Conservation (phyloP, 108 stramenopile genomes). For the Skeletonema tropicum region DNA sequence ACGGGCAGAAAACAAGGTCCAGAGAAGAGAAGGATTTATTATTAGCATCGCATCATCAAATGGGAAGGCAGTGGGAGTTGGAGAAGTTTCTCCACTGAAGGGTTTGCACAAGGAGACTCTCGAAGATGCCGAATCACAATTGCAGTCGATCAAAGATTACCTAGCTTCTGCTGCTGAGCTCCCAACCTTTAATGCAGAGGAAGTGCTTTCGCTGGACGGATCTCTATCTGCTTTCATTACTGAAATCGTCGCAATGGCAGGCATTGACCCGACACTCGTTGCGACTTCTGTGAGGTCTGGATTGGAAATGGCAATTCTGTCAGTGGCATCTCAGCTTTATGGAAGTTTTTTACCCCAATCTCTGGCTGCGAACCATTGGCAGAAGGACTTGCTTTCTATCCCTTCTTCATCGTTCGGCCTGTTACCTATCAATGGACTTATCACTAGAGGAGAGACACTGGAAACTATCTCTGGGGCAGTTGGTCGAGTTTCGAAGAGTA, state of each 20-base stretch:
- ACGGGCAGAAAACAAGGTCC: conserved; percentile 26
- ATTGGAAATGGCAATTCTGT: conserved; percentile 84
- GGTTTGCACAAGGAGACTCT: conserved; percentile 78
- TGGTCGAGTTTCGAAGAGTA: conserved; percentile 5
- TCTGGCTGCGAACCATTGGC: conserved; percentile 30
- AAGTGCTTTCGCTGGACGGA: conserved; percentile 63
- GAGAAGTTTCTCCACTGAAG: conserved; percentile 77
- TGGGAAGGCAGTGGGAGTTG: conserved; percentile 70
- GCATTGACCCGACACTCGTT: conserved; percentile 30
- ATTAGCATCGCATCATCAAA: conserved; percentile 63
- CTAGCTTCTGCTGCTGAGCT: conserved; percentile 19
- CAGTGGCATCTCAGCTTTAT: conserved; percentile 60
- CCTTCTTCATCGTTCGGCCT: conserved; percentile 9
- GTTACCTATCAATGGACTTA: conserved; percentile 71
- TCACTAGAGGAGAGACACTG: conserved; percentile 49
- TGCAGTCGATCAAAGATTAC: conserved; percentile 46
- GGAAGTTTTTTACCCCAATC: conserved; percentile 66
- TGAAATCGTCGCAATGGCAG: conserved; percentile 27
- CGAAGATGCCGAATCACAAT: conserved; percentile 59
- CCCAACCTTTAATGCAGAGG: conserved; percentile 48
- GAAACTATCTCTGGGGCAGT: neutral
- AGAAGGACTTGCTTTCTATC: conserved; percentile 6
- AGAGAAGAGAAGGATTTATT: conserved; percentile 65
- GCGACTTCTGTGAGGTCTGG: conserved; percentile 69
- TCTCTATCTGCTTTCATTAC: conserved; percentile 49